phyloP scores from a whole-genome alignment of 2,329 filamentous ascomycete species.

The Fonsecaea pedrosoi region DNA sequence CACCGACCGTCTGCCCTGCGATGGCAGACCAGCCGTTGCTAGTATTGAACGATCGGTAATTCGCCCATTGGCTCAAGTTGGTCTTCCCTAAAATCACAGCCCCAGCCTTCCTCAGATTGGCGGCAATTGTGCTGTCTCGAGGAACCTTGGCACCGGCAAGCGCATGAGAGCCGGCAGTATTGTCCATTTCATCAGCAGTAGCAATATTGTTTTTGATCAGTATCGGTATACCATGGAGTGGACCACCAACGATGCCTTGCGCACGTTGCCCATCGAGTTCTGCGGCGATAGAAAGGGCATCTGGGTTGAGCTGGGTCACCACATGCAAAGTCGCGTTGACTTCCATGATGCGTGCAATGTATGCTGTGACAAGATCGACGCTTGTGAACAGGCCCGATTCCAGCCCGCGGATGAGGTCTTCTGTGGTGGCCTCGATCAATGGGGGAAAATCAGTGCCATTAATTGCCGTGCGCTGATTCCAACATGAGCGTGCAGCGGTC shows the following conservation, averaged over 20 bases:
- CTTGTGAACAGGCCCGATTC: slow-evolving; percentile 60
- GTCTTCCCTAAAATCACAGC: slow-evolving; percentile 71
- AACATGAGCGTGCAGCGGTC: slow-evolving; percentile 22
- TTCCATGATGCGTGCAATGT: slow-evolving; percentile 58
- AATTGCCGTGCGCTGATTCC: slow-evolving; percentile 30
- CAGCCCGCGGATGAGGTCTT: slow-evolving; percentile 59
- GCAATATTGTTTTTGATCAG: slow-evolving; percentile 73
- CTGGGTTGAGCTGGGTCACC: slow-evolving; percentile 63
- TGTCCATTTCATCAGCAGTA: slow-evolving; percentile 68
- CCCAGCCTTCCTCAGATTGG: slow-evolving; percentile 66
- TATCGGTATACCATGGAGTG: slow-evolving; percentile 69
- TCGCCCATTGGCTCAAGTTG: slow-evolving; percentile 70
- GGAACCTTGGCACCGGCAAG: slow-evolving; percentile 65
- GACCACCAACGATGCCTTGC: slow-evolving; percentile 56
- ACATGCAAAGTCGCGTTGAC: slow-evolving; percentile 61
- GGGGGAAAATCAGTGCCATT: slow-evolving; percentile 42
- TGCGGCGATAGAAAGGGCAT: slow-evolving; percentile 58
- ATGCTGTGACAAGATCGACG: slow-evolving; percentile 64
- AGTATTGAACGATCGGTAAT: slow-evolving; percentile 63
- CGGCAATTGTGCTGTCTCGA: slow-evolving; percentile 64
- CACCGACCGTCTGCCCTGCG: slow-evolving; percentile 67
- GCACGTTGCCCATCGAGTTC: slow-evolving; percentile 57
- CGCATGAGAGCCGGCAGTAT: slow-evolving; percentile 69
- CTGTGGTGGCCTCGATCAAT: slow-evolving; percentile 59
- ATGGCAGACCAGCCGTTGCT: slow-evolving; percentile 69